These are phyloP conservation scores for Solanum megistacrolobum DNA, from an alignment of 257 asterid species.

Conservation along the genomic window DNA sequence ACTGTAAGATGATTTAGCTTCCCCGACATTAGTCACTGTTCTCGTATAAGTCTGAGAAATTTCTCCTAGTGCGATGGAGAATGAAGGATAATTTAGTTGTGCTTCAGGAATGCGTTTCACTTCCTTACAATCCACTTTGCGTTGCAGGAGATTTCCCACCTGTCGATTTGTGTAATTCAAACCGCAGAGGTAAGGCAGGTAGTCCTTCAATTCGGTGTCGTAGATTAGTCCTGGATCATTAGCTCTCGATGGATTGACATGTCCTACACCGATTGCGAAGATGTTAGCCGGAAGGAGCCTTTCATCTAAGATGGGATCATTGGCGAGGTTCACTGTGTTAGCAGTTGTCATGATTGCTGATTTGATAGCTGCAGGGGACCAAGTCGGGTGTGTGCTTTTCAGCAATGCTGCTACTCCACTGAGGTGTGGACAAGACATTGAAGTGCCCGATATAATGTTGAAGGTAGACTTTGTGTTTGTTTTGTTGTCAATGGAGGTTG, in stretches of 20 bases:
- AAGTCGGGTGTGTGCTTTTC: not conserved
- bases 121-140: constrained; percentile 13
- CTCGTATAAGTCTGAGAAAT: constrained; percentile 19
- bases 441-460: not conserved
- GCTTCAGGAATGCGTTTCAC: constrained; percentile 16
- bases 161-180: constrained; percentile 26
- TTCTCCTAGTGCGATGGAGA: not conserved
- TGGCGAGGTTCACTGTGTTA: constrained; percentile 8
- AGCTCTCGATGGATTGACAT: constrained; percentile 31
- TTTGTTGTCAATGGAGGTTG: not conserved
- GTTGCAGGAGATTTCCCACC: constrained; percentile 5
- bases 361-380: constrained; percentile 31
- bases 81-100: constrained; percentile 15
- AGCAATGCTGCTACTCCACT: not conserved
- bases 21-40: constrained; percentile 39
- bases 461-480: not conserved
- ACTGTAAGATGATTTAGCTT: constrained; percentile 16
- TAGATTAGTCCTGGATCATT: constrained; percentile 42
- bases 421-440: not conserved
- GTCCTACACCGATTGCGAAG: constrained; percentile 38
- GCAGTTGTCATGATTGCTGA: constrained; percentile 60
- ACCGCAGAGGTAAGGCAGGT: constrained; percentile 39
- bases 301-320: constrained; percentile 22
- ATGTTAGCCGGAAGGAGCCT: constrained; percentile 13
- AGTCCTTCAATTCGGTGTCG: constrained; percentile 32